Conservation (phyloP, 106 monocot species). For the Agapanthus africanus region DNA sequence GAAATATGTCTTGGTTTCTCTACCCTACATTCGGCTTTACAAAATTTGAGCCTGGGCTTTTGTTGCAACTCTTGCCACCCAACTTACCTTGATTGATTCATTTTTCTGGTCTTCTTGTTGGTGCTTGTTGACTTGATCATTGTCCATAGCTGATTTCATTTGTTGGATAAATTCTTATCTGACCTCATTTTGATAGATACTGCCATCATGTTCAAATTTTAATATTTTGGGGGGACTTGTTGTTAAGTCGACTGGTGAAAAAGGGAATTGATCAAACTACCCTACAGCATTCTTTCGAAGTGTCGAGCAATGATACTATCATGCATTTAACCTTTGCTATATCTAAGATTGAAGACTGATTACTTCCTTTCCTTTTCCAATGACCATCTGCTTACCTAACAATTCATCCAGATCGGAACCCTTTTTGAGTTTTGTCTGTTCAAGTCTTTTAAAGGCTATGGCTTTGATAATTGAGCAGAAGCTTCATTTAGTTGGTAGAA, state of each 20-base stretch:
- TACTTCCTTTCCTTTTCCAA: no score
- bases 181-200: constrained; percentile 6
- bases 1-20: not conserved
- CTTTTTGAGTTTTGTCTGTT: no score
- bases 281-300: no score
- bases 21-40: not conserved
- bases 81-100: not conserved
- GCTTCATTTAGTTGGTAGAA: no score
- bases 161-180: not conserved
- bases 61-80: not conserved
- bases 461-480: no score
- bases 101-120: not conserved
- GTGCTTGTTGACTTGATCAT: not conserved
- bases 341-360: no score
- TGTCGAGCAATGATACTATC: no score
- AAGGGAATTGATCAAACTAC: not conserved
- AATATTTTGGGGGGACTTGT: no score
- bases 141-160: not conserved
- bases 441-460: no score
- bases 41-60: not conserved
- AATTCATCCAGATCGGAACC: no score
- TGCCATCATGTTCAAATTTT: not conserved
- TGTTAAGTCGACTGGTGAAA: not conserved
- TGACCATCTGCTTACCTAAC: no score
- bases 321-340: no score